Conservation (phyloP, 306 rosid genomes). For the Canavalia gladiata region DNA sequence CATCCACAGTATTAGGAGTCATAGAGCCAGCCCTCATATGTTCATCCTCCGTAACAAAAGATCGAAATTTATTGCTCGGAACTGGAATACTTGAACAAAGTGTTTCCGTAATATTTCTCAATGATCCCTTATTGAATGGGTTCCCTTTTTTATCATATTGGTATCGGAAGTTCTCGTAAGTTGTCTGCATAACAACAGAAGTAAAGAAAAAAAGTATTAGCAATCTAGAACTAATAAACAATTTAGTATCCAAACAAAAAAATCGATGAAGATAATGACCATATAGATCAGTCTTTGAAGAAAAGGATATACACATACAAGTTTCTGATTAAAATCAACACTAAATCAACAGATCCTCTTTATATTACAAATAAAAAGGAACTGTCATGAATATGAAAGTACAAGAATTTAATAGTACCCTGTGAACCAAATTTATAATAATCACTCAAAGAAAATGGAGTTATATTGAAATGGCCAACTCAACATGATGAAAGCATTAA, state of each 20-base stretch:
- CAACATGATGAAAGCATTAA: conserved; percentile 18
- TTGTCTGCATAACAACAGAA: conserved; percentile 68
- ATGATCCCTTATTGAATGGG: conserved; percentile 73
- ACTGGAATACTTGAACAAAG: conserved; percentile 68
- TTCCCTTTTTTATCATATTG: conserved; percentile 86
- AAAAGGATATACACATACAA: not conserved
- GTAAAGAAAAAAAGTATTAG: conserved; percentile 6
- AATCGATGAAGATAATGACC: conserved; percentile 13
- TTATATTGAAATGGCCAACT: conserved; percentile 9
- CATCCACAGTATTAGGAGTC: conserved; percentile 59
- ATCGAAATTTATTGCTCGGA: conserved; percentile 69
- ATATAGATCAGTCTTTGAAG: conserved; percentile 3
- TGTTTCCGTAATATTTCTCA: conserved; percentile 62
- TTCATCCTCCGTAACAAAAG: conserved; percentile 65
- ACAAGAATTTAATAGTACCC: not conserved
- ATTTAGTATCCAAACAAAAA: conserved; percentile 10
- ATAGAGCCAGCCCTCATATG: conserved; percentile 46
- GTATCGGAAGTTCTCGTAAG: conserved; percentile 93
- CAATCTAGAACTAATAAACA: conserved; percentile 13
- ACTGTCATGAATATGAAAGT: not conserved
- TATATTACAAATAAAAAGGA: not conserved
- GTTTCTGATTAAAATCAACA: not conserved
- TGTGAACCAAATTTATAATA: not conserved
- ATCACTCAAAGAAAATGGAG: not conserved
- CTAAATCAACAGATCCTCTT: not conserved